A percentile compares a stretch with the other conserved stretches of the same genome.
Evolutionary conservation across 2,329 filamentous ascomycete genomes (phyloP).

Genomic region (Claviceps citrina): DNA sequence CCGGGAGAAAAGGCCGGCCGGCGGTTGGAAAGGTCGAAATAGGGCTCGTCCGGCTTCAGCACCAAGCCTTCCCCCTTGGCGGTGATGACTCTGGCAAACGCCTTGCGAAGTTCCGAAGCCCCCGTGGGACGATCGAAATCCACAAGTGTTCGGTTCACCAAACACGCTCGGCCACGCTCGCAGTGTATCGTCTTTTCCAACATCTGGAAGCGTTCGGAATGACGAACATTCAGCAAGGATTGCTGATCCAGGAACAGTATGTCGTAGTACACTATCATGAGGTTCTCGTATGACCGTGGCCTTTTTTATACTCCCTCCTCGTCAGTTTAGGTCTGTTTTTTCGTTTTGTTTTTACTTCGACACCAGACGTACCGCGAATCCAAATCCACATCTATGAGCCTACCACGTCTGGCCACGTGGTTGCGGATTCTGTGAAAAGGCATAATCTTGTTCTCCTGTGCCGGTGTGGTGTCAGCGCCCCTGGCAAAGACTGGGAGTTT

Average conservation of each 20-base stretch:
- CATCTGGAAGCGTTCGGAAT: constrained; percentile 44
- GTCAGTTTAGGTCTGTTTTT: too few relatives aligned
- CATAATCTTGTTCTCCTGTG: constrained; percentile 43
- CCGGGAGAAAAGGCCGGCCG: constrained; percentile 25
- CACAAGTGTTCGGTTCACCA: constrained; percentile 52
- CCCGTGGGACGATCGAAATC: constrained; percentile 44
- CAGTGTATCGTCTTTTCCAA: constrained; percentile 39
- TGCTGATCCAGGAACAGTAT: constrained; percentile 37
- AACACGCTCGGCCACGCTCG: constrained; percentile 45
- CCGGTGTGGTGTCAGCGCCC: constrained; percentile 8
- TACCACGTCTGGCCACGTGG: constrained; percentile 59
- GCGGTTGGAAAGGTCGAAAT: constrained; percentile 42
- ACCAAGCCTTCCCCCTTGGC: constrained; percentile 63
- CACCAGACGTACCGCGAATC: constrained; percentile 47
- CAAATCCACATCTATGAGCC: constrained; percentile 47
- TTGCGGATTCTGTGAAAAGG: constrained; percentile 74
- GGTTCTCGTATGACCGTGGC: constrained; percentile 33
- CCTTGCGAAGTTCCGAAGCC: constrained; percentile 38
- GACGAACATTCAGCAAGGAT: constrained; percentile 34
- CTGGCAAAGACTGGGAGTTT: background rate
- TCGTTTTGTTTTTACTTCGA: background rate
- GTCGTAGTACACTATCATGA: constrained; percentile 50
- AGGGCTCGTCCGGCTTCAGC: constrained; percentile 65
- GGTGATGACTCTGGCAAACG: constrained; percentile 53
- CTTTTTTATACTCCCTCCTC: too few relatives aligned